Conservation (phyloP, 345 rosid species). For the Lepidium didymum region DNA sequence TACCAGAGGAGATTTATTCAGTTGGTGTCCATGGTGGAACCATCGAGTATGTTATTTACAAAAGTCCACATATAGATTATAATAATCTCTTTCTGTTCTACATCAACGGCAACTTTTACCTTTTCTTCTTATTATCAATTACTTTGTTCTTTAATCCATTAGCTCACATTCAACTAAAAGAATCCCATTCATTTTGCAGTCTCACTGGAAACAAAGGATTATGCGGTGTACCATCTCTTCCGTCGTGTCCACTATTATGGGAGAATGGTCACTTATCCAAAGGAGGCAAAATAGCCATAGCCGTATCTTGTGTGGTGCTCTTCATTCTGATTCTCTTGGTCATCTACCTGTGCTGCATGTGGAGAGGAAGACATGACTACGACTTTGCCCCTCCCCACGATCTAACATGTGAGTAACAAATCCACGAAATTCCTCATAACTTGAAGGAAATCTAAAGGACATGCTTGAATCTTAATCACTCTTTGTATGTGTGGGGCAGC, state of each 20-base stretch:
- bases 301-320: constrained; percentile 43
- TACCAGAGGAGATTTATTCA: constrained; percentile 77
- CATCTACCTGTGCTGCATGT: constrained; percentile 54
- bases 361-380: constrained; percentile 66
- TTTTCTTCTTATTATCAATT: not conserved
- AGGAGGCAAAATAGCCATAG: constrained; percentile 74
- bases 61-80: not conserved
- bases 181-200: constrained; percentile 34
- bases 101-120: not conserved
- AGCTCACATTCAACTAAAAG: not conserved
- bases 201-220: constrained; percentile 87
- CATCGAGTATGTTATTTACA: constrained; percentile 53
- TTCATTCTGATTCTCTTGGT: constrained; percentile 36
- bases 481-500: constrained; percentile 39
- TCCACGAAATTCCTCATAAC: not conserved
- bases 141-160: not conserved
- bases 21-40: constrained; percentile 93
- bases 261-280: constrained; percentile 75
- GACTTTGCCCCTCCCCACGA: constrained; percentile 95
- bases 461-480: constrained; percentile 5
- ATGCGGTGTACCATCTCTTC: constrained; percentile 80
- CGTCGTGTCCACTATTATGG: constrained; percentile 75
- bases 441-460: not conserved
- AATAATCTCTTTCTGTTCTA: not conserved
- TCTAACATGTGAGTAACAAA: constrained; percentile 58